Evolutionary conservation across 768 basidiomycete genomes (phyloP), one percentile per base, ranked within the genome.

Genomic region (Lenzites betulinus): DNA sequence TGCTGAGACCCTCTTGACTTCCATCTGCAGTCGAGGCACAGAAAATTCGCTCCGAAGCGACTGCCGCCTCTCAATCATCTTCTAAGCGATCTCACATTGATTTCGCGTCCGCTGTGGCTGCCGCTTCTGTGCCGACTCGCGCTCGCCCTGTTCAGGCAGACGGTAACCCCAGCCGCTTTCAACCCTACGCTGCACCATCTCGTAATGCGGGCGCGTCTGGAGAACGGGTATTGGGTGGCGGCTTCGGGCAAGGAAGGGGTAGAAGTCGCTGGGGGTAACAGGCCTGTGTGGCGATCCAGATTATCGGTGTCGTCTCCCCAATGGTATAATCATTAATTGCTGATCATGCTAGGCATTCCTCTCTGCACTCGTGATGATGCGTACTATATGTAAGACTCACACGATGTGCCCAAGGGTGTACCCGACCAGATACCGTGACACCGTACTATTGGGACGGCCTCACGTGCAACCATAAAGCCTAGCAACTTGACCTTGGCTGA

Each of bases 1-100:
- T 35, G 22, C 22, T n/a, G 25, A 13, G 3, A n/a, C 13, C 22
- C 6, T n/a, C 16, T 9, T 51, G 20, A 1, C 35, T 38, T 22
- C 22, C 30, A 35, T 20, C n/a, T 38, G 8, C 28, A 79, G 75
- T 82, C 64, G 75, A 74, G 63, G 66, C 64, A 35, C 79, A 76
- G 66, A 82, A 78, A 58, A 66, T 67, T 25, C 75, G 75, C 25
- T 76, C 72, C 7, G 79, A 83, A 57, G 75, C 78, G 28, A 72
- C 78, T 35, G 67, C 74, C 46, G 70, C 75, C n/a, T 61, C 72
- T 7, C 76, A 78, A 58, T 70, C 58, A 42, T 64, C 72, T 4
- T 75, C 75, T 30, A 78, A 78, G 61, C 75, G 81, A 49, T 69
- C 71, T 11, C 70, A 74, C 22, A 82, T 84, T 51, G 75, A 74